Evolutionary conservation across 1,284 basidiomycete species (phyloP), one percentile per base, ranked within the genome.

Genomic region (Taiwanofungus camphoratus): DNA sequence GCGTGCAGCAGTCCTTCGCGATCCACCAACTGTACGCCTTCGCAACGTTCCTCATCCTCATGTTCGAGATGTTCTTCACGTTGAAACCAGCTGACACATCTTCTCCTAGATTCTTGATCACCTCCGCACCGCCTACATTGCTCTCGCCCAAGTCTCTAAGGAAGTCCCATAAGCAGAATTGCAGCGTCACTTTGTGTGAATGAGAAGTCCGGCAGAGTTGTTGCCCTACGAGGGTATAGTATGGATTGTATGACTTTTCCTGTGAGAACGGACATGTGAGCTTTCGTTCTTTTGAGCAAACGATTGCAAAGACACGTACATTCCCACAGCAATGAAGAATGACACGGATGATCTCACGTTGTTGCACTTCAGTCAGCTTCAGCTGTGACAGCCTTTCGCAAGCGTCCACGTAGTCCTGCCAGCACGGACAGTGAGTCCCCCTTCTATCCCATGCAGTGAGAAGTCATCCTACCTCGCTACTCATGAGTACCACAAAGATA

Each of bases 101-200:
- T 18, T 76, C 76, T 49, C 71, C 69, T 26, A 77, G 59, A 46
- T 70, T 77, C 58, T 86, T 87, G 52, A 91, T 70, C 37, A 90
- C 71, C 54, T 86, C 87, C 0, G 76, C 74, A 2, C 92, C 92
- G 2, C 92, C 92, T 23, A 94, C 88, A 30, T 69, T 74, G 13
- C 70, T 77, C 64, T 97, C 91, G 13, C 92, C 93, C 22, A 99
- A 69, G 50, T 92, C 90, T 8, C 95, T 85, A 26, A 99, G 67
- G 59, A 98, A 94, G 62, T 99, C 96, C 96, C 96, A 99, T 5
- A 99, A 68, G 53, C 85, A 92, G 64, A 92, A 99, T 60, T 98
- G 96, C 31, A 99, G 70, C 0, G 96, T 98, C 53, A 99, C 87
- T 52, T 82, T 86, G 66, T 93, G 87, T 5, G 86, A 82, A 52